phyloP scores from a whole-genome alignment of 2,329 filamentous ascomycete genomes.

The Aspergillus intermedius region DNA sequence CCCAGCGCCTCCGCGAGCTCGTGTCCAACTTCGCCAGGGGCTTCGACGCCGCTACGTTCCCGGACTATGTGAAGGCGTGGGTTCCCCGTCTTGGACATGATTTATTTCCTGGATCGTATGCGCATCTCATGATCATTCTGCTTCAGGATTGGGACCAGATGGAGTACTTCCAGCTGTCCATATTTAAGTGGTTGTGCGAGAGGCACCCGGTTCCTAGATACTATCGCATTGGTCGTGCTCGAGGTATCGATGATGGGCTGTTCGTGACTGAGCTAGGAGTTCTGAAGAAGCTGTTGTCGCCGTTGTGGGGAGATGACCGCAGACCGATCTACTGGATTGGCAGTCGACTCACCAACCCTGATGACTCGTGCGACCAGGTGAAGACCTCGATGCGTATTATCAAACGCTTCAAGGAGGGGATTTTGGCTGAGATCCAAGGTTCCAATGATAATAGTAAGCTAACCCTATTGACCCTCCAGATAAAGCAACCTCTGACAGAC shows the following conservation, averaged over 20 bases:
- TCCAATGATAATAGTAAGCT: slow-evolving; percentile 12
- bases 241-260: neutral
- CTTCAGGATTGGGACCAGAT: slow-evolving; percentile 48
- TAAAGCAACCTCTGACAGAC: neutral
- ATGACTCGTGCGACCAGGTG: slow-evolving; percentile 9
- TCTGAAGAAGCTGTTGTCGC: slow-evolving; percentile 16
- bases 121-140: slow-evolving; percentile 18
- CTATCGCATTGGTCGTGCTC: neutral
- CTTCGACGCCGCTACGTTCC: slow-evolving; percentile 14
- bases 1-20: neutral
- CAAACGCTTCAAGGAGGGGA: slow-evolving; percentile 16
- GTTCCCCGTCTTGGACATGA: slow-evolving; percentile 5
- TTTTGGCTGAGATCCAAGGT: slow-evolving; percentile 5
- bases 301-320: slow-evolving; percentile 12
- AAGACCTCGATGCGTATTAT: slow-evolving; percentile 15
- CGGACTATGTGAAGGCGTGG: slow-evolving; percentile 4
- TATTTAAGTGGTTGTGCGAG: slow-evolving; percentile 49
- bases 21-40: slow-evolving; percentile 13
- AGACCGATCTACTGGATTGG: slow-evolving; percentile 14
- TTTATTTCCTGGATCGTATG: slow-evolving; percentile 16
- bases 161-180: slow-evolving; percentile 57
- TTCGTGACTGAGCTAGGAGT: slow-evolving; percentile 17
- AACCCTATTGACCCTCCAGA: neutral
- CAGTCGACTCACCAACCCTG: slow-evolving; percentile 4
- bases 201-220: neutral